Conservation (phyloP, 179 eudicot species). For the Drosera spatulata region DNA sequence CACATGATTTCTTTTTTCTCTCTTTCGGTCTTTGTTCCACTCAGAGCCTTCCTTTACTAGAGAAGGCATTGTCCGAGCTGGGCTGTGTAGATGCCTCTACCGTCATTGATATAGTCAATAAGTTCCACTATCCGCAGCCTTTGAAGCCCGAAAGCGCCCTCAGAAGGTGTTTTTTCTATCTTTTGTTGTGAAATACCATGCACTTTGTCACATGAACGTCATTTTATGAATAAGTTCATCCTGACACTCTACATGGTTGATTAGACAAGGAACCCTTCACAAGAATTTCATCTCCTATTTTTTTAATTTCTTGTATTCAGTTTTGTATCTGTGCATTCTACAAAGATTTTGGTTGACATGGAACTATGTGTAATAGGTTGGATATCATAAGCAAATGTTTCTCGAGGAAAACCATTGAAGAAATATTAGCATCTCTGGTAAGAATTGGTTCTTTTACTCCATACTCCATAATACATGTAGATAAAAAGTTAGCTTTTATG, state of each 20-base stretch:
- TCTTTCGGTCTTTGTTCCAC: not conserved
- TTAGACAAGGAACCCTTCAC: not conserved
- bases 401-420: constrained; percentile 6
- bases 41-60: constrained; percentile 5
- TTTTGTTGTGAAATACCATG: not conserved
- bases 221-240: too few relatives aligned
- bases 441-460: not conserved
- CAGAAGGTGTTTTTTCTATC: not conserved
- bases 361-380: not conserved
- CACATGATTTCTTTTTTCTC: too few relatives aligned
- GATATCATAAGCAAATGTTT: constrained; percentile 9
- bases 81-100: not conserved
- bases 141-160: not conserved
- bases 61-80: not conserved
- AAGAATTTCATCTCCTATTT: not conserved
- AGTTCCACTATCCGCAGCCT: not conserved
- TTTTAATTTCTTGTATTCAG: not conserved
- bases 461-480: not conserved
- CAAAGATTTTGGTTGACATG: not conserved
- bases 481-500: not conserved
- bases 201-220: not conserved
- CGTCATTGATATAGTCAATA: not conserved
- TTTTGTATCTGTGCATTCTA: not conserved
- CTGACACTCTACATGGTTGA: not conserved
- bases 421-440: constrained; percentile 11